Percentiles rank a stretch among this genome's conserved stretches.
phyloP scores from a whole-genome alignment of 331 rosid genomes.

The Quercus lobata region DNA sequence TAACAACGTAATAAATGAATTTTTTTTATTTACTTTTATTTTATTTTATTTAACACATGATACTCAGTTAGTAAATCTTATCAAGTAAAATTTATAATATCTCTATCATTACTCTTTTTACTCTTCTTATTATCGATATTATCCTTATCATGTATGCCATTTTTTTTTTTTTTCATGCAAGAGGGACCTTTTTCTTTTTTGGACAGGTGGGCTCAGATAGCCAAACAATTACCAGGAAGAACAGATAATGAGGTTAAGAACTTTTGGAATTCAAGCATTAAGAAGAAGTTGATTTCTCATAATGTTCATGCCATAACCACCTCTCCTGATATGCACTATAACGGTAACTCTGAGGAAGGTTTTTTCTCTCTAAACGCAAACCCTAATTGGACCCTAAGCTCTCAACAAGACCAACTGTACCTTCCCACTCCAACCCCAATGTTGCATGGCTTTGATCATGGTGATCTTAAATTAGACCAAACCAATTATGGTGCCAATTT shows the following conservation, averaged over 20 bases:
- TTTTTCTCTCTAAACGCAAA: conserved; percentile 52
- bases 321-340: conserved; percentile 47
- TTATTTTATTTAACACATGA: too few relatives aligned
- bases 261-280: conserved; percentile 98
- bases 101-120: too few relatives aligned
- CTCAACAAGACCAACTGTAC: conserved; percentile 40
- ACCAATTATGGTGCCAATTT: conserved; percentile 20
- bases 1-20: too few relatives aligned
- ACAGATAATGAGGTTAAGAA: conserved; percentile 98
- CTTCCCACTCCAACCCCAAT: conserved; percentile 46
- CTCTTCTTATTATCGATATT: background rate
- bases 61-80: too few relatives aligned
- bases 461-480: conserved; percentile 34
- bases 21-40: too few relatives aligned
- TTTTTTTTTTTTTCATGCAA: conserved; percentile 9
- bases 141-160: background rate
- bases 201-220: conserved; percentile 96
- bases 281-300: conserved; percentile 78
- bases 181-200: background rate
- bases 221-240: conserved; percentile 98
- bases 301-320: conserved; percentile 42
- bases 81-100: background rate
- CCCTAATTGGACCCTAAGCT: conserved; percentile 44
- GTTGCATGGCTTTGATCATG: conserved; percentile 29
- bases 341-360: conserved; percentile 29